phyloP scores from a whole-genome alignment of 805 yeast genomes.

The Ogataea wickerhamii region DNA sequence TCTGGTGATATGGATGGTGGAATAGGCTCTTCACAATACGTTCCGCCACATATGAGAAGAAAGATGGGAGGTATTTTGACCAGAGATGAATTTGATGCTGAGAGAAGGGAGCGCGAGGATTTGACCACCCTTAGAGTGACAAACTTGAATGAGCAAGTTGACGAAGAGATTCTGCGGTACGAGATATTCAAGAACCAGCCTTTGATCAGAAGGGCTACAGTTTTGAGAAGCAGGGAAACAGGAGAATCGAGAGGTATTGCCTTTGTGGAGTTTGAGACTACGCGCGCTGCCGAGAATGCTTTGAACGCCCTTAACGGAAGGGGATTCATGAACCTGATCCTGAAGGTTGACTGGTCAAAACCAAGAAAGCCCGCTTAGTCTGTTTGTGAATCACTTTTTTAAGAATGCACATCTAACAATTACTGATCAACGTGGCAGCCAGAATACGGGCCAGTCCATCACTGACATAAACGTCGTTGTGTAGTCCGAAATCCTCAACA shows the following conservation, averaged over 20 bases:
- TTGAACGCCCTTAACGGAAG: conserved; percentile 75
- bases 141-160: conserved; percentile 81
- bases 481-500: conserved; percentile 50
- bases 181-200: conserved; percentile 69
- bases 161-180: conserved; percentile 70
- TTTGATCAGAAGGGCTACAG: conserved; percentile 67
- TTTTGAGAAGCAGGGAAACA: conserved; percentile 89
- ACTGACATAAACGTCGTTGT: conserved; percentile 58
- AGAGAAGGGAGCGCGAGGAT: conserved; percentile 66
- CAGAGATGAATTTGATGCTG: conserved; percentile 30
- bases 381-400: too few species aligned
- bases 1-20: conserved; percentile 5
- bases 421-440: conserved; percentile 4
- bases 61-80: conserved; percentile 35
- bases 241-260: conserved; percentile 96
- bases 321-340: conserved; percentile 88
- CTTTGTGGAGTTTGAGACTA: conserved; percentile 75
- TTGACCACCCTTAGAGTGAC: conserved; percentile 84
- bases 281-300: conserved; percentile 71
- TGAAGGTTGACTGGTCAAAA: conserved; percentile 60
- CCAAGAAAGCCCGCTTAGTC: conserved; percentile 27
- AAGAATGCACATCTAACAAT: background rate
- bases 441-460: conserved; percentile 29
- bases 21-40: conserved; percentile 41
- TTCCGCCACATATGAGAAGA: conserved; percentile 59